Conservation (phyloP, 2,329 filamentous ascomycete genomes). For the Graphiopsis chlorocephala region DNA sequence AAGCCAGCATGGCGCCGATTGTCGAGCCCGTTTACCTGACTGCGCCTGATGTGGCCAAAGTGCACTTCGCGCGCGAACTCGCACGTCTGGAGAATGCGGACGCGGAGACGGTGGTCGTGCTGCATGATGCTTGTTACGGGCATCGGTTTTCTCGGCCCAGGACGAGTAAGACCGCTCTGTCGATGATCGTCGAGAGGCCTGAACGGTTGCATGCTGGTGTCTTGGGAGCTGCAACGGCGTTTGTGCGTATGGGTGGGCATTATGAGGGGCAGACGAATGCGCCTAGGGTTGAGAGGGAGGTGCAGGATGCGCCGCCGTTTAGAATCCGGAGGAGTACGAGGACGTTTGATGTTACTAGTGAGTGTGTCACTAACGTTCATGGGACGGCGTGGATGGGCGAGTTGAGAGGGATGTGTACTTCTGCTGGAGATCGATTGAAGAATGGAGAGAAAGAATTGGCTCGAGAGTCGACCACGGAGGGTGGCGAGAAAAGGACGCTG, state of each 20-base stretch:
- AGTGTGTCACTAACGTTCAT: constrained; percentile 85
- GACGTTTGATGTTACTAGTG: constrained; percentile 66
- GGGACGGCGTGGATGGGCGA: constrained; percentile 93
- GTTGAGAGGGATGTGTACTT: constrained; percentile 77
- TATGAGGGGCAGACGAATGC: constrained; percentile 69
- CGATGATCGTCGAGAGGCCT: constrained; percentile 86
- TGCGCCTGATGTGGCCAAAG: constrained; percentile 33
- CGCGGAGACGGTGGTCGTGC: constrained; percentile 71
- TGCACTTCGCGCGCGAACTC: constrained; percentile 67
- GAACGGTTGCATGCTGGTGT: constrained; percentile 84
- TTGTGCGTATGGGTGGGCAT: constrained; percentile 82
- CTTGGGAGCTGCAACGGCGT: constrained; percentile 79
- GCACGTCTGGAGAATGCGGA: constrained; percentile 52
- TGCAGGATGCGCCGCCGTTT: constrained; percentile 65
- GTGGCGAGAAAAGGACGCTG: constrained; percentile 59
- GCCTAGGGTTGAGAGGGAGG: constrained; percentile 49
- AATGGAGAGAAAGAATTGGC: constrained; percentile 74
- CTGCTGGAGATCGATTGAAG: constrained; percentile 74
- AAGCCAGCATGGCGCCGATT: constrained; percentile 31
- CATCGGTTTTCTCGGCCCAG: constrained; percentile 85
- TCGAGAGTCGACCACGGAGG: constrained; percentile 41
- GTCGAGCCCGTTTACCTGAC: constrained; percentile 32
- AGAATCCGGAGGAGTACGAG: constrained; percentile 78
- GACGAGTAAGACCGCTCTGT: constrained; percentile 67
- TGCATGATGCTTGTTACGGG: constrained; percentile 93